Evolutionary conservation across 441 rosid genomes (phyloP), one percentile per base, ranked within the genome.

Genomic region (Gossypium schwendimanii): DNA sequence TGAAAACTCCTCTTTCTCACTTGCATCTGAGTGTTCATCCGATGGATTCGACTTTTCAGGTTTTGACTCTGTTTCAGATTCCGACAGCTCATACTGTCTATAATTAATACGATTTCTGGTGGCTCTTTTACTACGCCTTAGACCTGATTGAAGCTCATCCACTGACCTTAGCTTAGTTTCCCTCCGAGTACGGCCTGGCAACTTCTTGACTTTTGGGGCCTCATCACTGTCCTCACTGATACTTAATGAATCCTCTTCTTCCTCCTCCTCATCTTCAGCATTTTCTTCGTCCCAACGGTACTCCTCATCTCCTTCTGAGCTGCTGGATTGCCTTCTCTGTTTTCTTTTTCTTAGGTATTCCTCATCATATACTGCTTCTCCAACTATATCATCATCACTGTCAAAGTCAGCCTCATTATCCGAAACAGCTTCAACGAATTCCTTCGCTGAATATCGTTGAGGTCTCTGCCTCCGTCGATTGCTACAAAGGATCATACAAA

Each of bases 251-350:
- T 82, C 94, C 71, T 87, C 92, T 63, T 87, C 92, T 12, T 93
- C 96, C 20, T 93, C 98, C n/a, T 90, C 95, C 71, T 94, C 98
- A n/a, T 89, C 91, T 77, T 87, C 98, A 15, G 87, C 90, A 83
- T 90, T 88, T 77, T 96, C 97, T 67, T 87, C 99, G 20, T 93
- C 99, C 97, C 90, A 86, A 73, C 69, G 80, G 77, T 93, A 91
- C 80, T 95, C 98, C 76, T 95, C 99, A 75, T 94, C 98, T 73
- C 96, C 99, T 81, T 93, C 99, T 21, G 97, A 93, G 80, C 95
- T 89, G 83, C 99, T 95, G 63, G 93, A 88, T 61, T 78, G 72
- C 80, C 83, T 90, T 81, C 87, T 88, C 75, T 84, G 88, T 74
- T 93, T 93, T 61, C 97, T 92, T 81, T 91, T 93, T 84, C 71